Base-by-base conservation (phyloP, 2,329 filamentous ascomycete species). In the Alternaria sp. region DNA sequence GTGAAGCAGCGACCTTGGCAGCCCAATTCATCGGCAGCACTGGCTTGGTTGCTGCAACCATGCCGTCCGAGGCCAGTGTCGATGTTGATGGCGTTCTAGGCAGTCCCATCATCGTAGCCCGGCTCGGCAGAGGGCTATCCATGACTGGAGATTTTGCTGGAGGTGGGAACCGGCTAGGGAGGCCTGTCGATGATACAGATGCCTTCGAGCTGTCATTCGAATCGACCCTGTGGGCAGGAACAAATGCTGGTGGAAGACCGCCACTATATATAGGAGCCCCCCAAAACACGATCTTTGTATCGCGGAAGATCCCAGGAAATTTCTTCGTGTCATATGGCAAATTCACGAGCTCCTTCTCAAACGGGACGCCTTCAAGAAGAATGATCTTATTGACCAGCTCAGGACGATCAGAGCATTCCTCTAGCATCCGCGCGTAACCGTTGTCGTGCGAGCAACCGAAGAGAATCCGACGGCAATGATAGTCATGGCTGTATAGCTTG, bases 381-480 rank as follows among this genome's bases (percentile, higher is more conserved):
- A 85, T 84, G 39, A 89, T 80, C 48, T 84, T 82, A 22, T 79
- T 76, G 8, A 80, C 71, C 22, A 82, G 78, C 43, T 81, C 75
- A 18, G 78, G 66, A 54, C 86, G 82, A 58, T 78, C 76, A 48
- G 80, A 71, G 51, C 81, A 81, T 34, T 85, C 80, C 68, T 86
- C 82, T 11, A 89, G 76, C 36, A 84, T 75, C 11, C 80, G 79
- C 24, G 82, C 82, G 71, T 87, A 88, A 22, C 83, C 81, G 56
- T 82, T 83, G 74, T 86, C 84, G 59, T 86, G 83, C 14, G 84
- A 85, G 72, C 86, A 87, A 8, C 86, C 87, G 36, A 89, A 79
- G 49, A 88, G 78, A 53, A 89, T 83, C 57, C 87, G 86, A 54
- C 85, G 86, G 69, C 87, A 89, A 66, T 87, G 86, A 63, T 82